Percentiles rank a stretch among this genome's conserved stretches.
phyloP scores from a whole-genome alignment of 2,329 filamentous ascomycete species.

The Zasmidium angulare region DNA sequence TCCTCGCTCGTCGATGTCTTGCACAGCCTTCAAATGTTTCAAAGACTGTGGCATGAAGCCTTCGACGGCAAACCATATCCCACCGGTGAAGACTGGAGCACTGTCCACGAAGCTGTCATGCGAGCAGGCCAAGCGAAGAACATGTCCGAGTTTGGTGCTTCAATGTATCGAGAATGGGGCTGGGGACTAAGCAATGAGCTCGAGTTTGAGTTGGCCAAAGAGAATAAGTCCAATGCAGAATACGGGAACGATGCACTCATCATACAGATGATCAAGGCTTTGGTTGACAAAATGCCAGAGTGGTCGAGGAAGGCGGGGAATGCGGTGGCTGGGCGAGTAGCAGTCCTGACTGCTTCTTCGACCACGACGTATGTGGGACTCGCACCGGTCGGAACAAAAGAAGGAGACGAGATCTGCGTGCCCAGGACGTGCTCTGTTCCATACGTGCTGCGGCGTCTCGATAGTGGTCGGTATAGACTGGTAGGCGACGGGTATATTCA shows the following conservation, averaged over 20 bases:
- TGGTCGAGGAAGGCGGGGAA: background rate
- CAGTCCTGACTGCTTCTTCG: background rate
- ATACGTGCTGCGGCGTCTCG: background rate
- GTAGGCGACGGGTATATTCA: background rate
- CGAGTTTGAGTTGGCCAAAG: background rate
- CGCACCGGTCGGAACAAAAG: background rate
- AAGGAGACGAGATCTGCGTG: background rate
- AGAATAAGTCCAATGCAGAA: background rate
- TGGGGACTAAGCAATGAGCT: background rate
- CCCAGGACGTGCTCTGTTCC: background rate
- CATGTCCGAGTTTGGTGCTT: background rate
- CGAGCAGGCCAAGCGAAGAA: background rate
- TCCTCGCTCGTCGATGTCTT: background rate
- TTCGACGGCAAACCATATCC: background rate
- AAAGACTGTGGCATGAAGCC: background rate
- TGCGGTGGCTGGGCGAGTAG: background rate
- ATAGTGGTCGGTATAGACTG: background rate
- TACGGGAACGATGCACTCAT: background rate
- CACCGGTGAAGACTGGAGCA: background rate
- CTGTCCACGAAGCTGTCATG: background rate
- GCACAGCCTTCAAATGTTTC: background rate
- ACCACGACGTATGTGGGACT: background rate
- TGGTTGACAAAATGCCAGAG: background rate
- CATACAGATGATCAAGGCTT: background rate
- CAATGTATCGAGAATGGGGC: background rate